Conservation (phyloP, 148 eudicot species). For the Cornus suecica region DNA sequence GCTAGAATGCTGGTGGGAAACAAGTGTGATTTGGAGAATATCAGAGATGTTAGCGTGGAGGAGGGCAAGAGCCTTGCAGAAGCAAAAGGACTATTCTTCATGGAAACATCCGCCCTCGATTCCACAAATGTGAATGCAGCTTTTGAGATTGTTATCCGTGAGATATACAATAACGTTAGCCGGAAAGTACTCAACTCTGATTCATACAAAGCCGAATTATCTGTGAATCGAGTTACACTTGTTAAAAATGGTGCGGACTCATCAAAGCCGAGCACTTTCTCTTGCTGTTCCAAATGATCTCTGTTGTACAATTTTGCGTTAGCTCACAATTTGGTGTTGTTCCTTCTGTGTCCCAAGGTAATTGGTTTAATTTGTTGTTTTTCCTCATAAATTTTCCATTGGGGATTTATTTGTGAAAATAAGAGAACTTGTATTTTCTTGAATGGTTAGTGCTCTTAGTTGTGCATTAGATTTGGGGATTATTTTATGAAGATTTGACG, state of each 20-base stretch:
- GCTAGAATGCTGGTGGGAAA: slow-evolving; percentile 78
- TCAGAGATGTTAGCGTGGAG: slow-evolving; percentile 57
- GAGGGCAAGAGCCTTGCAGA: slow-evolving; percentile 68
- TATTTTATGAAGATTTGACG: too few species aligned
- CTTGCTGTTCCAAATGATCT: slow-evolving; percentile 59
- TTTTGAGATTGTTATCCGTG: slow-evolving; percentile 71
- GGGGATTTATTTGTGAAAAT: too few species aligned
- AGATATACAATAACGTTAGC: slow-evolving; percentile 67
- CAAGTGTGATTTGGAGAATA: slow-evolving; percentile 68
- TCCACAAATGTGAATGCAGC: slow-evolving; percentile 70
- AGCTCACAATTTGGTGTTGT: too few species aligned
- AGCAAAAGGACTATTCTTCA: slow-evolving; percentile 74
- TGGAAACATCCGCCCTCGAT: slow-evolving; percentile 80
- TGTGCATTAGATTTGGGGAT: too few species aligned
- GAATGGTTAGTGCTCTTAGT: too few species aligned
- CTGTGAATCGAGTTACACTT: slow-evolving; percentile 59
- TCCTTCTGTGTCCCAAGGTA: too few species aligned
- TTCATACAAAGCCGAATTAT: slow-evolving; percentile 70
- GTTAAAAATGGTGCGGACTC: slow-evolving; percentile 45
- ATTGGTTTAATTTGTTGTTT: too few species aligned
- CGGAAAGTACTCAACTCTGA: slow-evolving; percentile 69
- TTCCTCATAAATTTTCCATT: too few species aligned
- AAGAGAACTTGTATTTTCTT: too few species aligned
- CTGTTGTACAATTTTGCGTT: neutral
- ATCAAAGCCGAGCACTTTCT: slow-evolving; percentile 31